Conservation (phyloP, 1,139 yeast species). For the Magnusiomyces fungicola region DNA sequence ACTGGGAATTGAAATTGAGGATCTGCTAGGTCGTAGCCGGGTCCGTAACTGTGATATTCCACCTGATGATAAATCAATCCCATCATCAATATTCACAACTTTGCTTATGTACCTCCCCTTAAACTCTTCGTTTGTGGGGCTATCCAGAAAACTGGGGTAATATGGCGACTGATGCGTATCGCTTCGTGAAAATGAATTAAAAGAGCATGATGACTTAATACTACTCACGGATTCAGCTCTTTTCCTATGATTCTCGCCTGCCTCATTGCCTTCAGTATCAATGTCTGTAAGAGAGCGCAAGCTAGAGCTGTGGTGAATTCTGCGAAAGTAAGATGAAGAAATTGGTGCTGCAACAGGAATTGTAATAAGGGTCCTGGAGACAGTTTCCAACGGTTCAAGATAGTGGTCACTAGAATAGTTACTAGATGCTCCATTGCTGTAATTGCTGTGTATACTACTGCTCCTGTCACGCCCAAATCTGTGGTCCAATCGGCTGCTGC, state of each 20-base stretch:
- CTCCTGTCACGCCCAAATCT: background rate
- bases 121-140: background rate
- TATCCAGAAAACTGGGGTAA: background rate
- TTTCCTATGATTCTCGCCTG: background rate
- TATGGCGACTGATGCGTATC: too few relatives aligned
- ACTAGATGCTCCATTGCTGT: too few relatives aligned
- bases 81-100: background rate
- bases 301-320: background rate
- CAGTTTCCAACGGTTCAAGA: background rate
- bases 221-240: background rate
- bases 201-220: background rate
- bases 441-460: background rate
- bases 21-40: background rate
- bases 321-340: background rate
- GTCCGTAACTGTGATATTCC: background rate
- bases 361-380: background rate
- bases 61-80: background rate
- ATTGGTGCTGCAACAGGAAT: background rate
- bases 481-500: too few relatives aligned
- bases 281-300: background rate
- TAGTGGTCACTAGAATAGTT: too few relatives aligned
- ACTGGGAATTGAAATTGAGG: background rate
- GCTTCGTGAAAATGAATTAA: too few relatives aligned
- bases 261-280: background rate
- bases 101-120: background rate